Evolutionary conservation across 768 basidiomycete species (phyloP).

Genomic region (Melanogaster broomeanus): DNA sequence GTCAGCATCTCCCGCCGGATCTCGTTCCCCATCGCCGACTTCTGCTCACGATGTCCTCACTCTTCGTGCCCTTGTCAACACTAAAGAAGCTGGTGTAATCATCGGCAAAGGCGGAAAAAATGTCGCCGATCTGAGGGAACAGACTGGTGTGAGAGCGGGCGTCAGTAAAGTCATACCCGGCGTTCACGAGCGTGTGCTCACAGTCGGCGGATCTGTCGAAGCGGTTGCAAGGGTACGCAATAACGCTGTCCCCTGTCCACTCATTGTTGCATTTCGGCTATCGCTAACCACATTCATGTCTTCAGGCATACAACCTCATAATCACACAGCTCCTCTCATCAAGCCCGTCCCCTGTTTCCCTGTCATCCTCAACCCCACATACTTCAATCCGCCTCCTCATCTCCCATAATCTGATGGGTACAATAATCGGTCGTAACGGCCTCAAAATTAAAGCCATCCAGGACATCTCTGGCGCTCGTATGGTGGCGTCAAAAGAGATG

Average conservation of each 20-base stretch:
- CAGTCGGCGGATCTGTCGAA: conserved; percentile 89
- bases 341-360: conserved; percentile 68
- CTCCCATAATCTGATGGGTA: conserved; percentile 99
- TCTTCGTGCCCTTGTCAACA: conserved; percentile 92
- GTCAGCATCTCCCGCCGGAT: conserved; percentile 59
- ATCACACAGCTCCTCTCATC: conserved; percentile 87
- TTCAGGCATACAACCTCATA: conserved; percentile 92
- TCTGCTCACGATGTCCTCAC: conserved; percentile 75
- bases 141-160: conserved; percentile 96
- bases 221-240: conserved; percentile 81
- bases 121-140: conserved; percentile 93
- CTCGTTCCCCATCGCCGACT: conserved; percentile 72
- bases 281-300: conserved; percentile 11
- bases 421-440: conserved; percentile 94
- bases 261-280: neutral
- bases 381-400: conserved; percentile 96
- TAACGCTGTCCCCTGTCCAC: neutral
- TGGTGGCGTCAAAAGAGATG: conserved; percentile 99
- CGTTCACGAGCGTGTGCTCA: conserved; percentile 97
- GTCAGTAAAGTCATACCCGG: conserved; percentile 98
- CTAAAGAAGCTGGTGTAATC: conserved; percentile 96
- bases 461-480: conserved; percentile 92
- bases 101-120: conserved; percentile 98
- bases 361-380: conserved; percentile 63
- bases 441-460: conserved; percentile 99